Evolutionary conservation across 2,329 filamentous ascomycete genomes (phyloP), one percentile per base, ranked within the genome.

Genomic region (Phaeosphaeria sp.): DNA sequence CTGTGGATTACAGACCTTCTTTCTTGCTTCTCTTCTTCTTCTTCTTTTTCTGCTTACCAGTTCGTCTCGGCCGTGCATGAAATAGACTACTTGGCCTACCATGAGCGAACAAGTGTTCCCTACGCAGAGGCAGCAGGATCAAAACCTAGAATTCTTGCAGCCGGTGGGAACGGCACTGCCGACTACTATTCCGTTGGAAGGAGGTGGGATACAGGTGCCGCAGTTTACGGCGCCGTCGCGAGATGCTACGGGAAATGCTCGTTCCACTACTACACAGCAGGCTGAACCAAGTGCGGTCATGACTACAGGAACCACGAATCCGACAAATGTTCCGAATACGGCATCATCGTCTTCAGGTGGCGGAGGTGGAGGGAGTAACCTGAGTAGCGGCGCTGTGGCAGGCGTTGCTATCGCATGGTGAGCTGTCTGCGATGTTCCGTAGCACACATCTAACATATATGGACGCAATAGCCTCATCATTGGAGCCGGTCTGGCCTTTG

Each of bases 401-500:
- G 67, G 67, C 10, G 66, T 71, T 18, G 65, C 62, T 2, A 63
- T 71, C 10, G 64, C 59, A 43, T 67, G 66, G 23, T 54, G 39
- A 43, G 25, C 41, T 15, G 18, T 30, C 11, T 17, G 15, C 25
- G 25, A 27, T 4, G 9, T 4, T 27, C 25, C 9, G 25, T 27
- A 27, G 5, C 25, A 3, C 17, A 33, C 6, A 25, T n/a, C 44
- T 54, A 13, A 54, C 30, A 13, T 36, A 36, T 36, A 3, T 36
- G 30, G 18, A 21, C 36, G 11, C 17, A 17, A 18, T 10, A 54
- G 52, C 33, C 56, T 68, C 2, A 60, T 76, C 18, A 36, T 67
- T 21, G 73, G 73, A 13, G 73, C 68, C 3, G 61, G 59, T 2
- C 62, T 75, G 21, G 73, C 72, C 13, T 74, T 73, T 22, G 7